A percentile compares a stretch with the other conserved stretches of the same genome.
phyloP scores from a whole-genome alignment of 2,329 filamentous ascomycete genomes.

The Shiraia sp. region DNA sequence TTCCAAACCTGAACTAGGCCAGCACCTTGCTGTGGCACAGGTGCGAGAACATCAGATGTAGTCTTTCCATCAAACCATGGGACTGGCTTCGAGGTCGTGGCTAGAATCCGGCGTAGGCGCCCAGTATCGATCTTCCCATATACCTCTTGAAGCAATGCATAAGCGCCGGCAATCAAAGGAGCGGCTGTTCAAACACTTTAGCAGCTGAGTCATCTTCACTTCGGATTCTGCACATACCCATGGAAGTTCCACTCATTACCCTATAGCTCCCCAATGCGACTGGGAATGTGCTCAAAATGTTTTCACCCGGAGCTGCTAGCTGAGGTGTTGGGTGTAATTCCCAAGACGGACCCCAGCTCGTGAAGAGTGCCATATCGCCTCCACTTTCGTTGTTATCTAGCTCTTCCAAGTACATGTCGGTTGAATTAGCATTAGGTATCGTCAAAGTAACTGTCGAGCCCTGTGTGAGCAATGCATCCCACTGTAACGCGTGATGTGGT shows the following conservation, averaged over 20 bases:
- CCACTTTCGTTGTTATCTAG: conserved; percentile 15
- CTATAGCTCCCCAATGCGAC: conserved; percentile 53
- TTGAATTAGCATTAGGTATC: conserved; percentile 11
- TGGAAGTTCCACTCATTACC: conserved; percentile 61
- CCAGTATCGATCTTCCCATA: conserved; percentile 18
- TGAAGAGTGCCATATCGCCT: conserved; percentile 11
- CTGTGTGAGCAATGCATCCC: conserved; percentile 15
- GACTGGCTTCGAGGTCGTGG: conserved; percentile 18
- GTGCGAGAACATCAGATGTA: conserved; percentile 15
- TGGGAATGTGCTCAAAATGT: conserved; percentile 61
- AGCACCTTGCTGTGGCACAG: conserved; percentile 26
- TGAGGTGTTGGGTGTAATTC: conserved; percentile 63
- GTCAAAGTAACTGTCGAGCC: conserved; percentile 14
- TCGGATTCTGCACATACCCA: conserved; percentile 42
- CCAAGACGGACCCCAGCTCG: conserved; percentile 65
- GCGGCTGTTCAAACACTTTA: conserved; percentile 2
- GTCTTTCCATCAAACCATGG: conserved; percentile 17
- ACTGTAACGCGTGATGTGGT: conserved; percentile 13
- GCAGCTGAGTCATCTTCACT: neutral
- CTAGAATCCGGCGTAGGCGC: conserved; percentile 15
- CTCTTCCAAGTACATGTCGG: conserved; percentile 11
- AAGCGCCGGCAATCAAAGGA: conserved; percentile 21
- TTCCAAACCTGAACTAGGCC: conserved; percentile 21
- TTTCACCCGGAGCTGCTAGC: conserved; percentile 60
- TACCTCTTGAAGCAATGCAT: conserved; percentile 19